Base-by-base conservation (phyloP, 2,329 filamentous ascomycete species). In the Ophiostoma pallidulum region DNA sequence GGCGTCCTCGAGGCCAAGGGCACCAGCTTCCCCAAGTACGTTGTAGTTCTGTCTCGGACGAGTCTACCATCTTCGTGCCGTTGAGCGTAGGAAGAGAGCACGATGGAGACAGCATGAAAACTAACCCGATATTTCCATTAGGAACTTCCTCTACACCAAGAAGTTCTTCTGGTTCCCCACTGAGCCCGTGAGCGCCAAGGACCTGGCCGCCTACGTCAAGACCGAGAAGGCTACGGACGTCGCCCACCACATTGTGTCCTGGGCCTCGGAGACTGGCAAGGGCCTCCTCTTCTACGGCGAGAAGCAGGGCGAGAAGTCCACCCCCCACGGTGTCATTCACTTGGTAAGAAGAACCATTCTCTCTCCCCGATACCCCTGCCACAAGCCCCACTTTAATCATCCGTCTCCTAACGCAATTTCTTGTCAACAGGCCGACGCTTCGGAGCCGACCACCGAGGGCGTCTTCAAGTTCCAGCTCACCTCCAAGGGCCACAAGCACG, bases 191-290 rank as follows among this genome's bases (percentile, higher is more conserved):
- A 79, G 89, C 61, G 69, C 79, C 58, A 84, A 91, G 69, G 75
- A 83, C 62, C 76, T 96, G 49, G 68, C 74, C 57, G 70, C 75
- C 59, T 96, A 91, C 73, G 75, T 94, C 58, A 87, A 89, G 70
- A 82, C 80, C 60, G 89, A 95, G 78, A 96, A 96, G 82, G 75
- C 82, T 48, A 75, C 82, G 46, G 74, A 77, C 53, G 67, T 82
- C 56, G 83, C 85, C 52, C 84, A 94, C 71, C 77, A 86, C 56
- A 84, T 84, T 58, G 84, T 81, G 57, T 85, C 92, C 31, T 96
- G 92, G 88, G 88, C 91, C 54, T 82, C 81, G 58, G 81, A 94
- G 75, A 96, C 91, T 51, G 91, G 91, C 66, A 94, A 94, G 75
- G 92, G 92, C 62, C 84, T 97, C 18, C 74, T 97, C 36, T 95